Evolutionary conservation across 1,139 yeast genomes (phyloP).

Genomic region (Candida tropicalis): DNA sequence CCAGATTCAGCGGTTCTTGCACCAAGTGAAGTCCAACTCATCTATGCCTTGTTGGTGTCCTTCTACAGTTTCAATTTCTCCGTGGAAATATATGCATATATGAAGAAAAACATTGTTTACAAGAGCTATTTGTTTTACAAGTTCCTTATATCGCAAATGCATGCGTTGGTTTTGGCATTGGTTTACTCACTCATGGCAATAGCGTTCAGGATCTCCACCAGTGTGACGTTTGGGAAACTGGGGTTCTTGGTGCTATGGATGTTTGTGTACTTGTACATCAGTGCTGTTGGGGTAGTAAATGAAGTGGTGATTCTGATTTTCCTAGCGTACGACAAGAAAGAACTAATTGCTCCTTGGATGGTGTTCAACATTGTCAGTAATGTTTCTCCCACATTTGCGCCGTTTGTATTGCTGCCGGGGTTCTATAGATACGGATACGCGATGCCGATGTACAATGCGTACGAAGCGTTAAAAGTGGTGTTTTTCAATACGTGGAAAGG

Average conservation of each 20-base stretch:
- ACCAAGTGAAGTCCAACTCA: slow-evolving; percentile 37
- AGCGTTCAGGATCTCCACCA: slow-evolving; percentile 59
- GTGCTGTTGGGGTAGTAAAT: slow-evolving; percentile 65
- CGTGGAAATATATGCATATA: slow-evolving; percentile 23
- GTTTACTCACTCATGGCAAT: slow-evolving; percentile 61
- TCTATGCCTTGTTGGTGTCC: slow-evolving; percentile 36
- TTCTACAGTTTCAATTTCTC: slow-evolving; percentile 37
- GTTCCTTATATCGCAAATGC: slow-evolving; percentile 44
- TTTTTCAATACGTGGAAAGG: slow-evolving; percentile 60
- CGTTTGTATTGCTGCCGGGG: slow-evolving; percentile 52
- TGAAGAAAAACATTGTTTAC: slow-evolving; percentile 37
- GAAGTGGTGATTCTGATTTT: slow-evolving; percentile 57
- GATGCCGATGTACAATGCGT: slow-evolving; percentile 64
- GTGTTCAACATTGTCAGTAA: slow-evolving; percentile 61
- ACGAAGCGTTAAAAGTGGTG: slow-evolving; percentile 57
- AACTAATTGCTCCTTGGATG: slow-evolving; percentile 60
- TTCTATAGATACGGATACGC: slow-evolving; percentile 68
- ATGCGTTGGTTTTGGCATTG: slow-evolving; percentile 55
- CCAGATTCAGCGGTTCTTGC: slow-evolving; percentile 28
- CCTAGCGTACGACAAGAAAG: slow-evolving; percentile 47
- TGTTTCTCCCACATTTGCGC: slow-evolving; percentile 62
- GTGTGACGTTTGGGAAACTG: slow-evolving; percentile 54
- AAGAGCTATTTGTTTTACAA: slow-evolving; percentile 53
- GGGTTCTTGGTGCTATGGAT: slow-evolving; percentile 56
- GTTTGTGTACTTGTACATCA: slow-evolving; percentile 57